Percentiles rank a stretch among this genome's conserved stretches.
Conservation (phyloP, 768 basidiomycete species). For the Xanthoconium purpureum region DNA sequence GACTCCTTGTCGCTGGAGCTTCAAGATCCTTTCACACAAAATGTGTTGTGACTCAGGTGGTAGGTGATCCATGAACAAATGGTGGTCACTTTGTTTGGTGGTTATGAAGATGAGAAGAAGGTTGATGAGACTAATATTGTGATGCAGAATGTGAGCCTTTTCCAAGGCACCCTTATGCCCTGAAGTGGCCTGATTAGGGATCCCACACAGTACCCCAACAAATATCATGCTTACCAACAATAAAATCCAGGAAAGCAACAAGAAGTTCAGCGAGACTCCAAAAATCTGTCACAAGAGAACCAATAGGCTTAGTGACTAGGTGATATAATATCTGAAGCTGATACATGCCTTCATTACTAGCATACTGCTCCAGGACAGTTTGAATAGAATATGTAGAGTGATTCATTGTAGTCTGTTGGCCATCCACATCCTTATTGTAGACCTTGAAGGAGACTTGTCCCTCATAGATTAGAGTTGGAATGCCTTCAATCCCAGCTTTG, state of each 20-base stretch:
- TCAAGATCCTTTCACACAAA: too few species aligned
- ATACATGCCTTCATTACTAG: not conserved
- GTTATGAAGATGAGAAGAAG: not conserved
- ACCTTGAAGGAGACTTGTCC: not conserved
- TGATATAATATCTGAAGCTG: not conserved
- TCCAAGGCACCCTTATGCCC: not conserved
- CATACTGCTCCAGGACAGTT: not conserved
- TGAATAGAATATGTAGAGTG: not conserved
- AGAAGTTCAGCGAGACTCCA: not conserved
- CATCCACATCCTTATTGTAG: too few species aligned
- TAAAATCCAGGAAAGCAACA: not conserved
- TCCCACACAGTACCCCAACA: not conserved
- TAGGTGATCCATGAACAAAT: not conserved
- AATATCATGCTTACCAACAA: not conserved
- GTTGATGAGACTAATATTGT: not conserved
- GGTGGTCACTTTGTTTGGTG: not conserved
- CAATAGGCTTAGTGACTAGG: not conserved
- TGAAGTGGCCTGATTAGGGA: not conserved
- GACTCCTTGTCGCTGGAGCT: too few species aligned
- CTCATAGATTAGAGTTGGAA: not conserved
- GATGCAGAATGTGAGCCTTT: not conserved
- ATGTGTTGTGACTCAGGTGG: not conserved
- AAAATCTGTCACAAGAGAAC: not conserved
- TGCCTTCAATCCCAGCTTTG: not conserved
- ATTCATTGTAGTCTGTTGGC: not conserved